Evolutionary conservation across 140 eudicot species (phyloP).

Genomic region (Stevia rebaudiana): DNA sequence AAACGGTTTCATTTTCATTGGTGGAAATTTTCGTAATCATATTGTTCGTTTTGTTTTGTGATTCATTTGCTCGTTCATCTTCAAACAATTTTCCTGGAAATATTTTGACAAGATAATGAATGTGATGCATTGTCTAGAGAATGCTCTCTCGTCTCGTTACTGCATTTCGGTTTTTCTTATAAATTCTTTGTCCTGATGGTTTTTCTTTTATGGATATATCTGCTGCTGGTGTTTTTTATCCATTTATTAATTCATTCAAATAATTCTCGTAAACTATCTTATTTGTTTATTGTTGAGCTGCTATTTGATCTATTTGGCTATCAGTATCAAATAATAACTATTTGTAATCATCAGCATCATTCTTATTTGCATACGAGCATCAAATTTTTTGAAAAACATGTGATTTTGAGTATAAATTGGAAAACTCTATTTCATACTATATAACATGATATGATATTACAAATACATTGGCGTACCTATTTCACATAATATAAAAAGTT

Average conservation of each 20-base stretch:
- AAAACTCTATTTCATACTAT: too few species aligned
- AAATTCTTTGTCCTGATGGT: too few species aligned
- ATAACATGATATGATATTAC: too few species aligned
- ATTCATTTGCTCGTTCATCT: conserved; percentile 4
- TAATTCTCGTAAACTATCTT: conserved; percentile 1
- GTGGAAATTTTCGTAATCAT: too few species aligned
- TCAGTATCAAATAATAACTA: background rate
- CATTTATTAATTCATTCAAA: background rate
- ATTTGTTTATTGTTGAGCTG: conserved; percentile 10
- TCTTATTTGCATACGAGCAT: too few species aligned
- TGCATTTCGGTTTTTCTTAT: background rate
- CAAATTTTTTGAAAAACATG: too few species aligned
- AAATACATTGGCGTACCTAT: too few species aligned
- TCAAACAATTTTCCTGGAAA: background rate
- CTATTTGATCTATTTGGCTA: conserved; percentile 14
- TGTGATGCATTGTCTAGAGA: background rate
- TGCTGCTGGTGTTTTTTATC: background rate
- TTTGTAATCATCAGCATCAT: too few species aligned
- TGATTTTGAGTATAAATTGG: too few species aligned
- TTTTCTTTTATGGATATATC: too few species aligned
- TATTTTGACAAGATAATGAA: background rate
- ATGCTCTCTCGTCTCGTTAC: too few species aligned
- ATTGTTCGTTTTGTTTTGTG: background rate
- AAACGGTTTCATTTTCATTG: background rate
- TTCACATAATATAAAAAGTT: background rate